Evolutionary conservation across 345 rosid genomes (phyloP), one percentile per base, ranked within the genome.

Genomic region (Dimocarpus longan): DNA sequence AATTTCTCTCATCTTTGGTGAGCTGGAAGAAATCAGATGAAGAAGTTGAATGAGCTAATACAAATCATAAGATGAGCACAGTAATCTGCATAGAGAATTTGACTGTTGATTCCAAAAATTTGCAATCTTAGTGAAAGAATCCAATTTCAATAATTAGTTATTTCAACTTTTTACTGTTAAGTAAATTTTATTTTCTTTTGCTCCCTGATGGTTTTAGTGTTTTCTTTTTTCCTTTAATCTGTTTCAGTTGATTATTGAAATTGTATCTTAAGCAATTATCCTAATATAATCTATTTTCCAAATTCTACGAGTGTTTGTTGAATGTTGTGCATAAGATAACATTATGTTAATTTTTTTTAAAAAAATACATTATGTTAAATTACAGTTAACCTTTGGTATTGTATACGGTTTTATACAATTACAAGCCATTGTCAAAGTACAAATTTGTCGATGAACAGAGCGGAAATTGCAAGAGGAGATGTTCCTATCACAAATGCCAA

Each of bases 1-100:
- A 88, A 75, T 96, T 96, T 84, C 91, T 96, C 67, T 82, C 87
- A 74, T 82, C 87, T 60, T 84, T 96, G 86, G 91, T 84, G 85
- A 81, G 86, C 75, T 93, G 98, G 98, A 89, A 82, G 79, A 83
- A 85, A 85, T 5, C 78, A 40, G 72, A 73, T 9, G 52, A 46
- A 11, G 76, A 76, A 71, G 68, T 50, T 22, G 69, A 67, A 75
- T 22, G 28, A 11, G 70, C 50, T 8, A 32, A 1, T 4, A 42
- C 2, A 74, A 28, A 8, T 39, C 7, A 21, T 22, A 57, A 39
- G 16, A 26, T 16, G 68, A 52, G 48, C 60, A 44, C 4, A 39
- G 64, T 28, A 71, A 6, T 28, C 63, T 12, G 43, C 40, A 1
- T 52, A 4, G 43, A 72, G 40, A 28, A 16, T 4, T 63, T 46